Base-by-base conservation (phyloP, 371 early-diverging fungal genomes). In the Umbelopsis sp. region DNA sequence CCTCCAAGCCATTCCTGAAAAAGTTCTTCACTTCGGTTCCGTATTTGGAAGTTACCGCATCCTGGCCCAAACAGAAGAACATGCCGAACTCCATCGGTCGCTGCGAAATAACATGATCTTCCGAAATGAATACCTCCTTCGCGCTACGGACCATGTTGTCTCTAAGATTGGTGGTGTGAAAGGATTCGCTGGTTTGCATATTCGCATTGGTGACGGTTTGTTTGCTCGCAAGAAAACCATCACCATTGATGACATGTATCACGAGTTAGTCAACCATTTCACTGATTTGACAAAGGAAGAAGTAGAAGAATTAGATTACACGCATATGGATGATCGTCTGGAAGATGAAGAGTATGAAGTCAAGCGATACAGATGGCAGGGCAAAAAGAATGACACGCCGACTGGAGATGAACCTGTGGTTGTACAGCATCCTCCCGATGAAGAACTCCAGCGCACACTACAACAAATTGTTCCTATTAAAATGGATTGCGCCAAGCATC, bases 1-100 rank as follows among this genome's bases (percentile, higher is more conserved):
- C 1, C 70, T 88, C 18, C 73, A 80, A 44, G 72, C 74, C 0
- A 76, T 84, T 20, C 75, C 83, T 1, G 74, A 77, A 32, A 66
- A 53, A 7, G 70, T 88, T 0, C 65, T 88, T n/a, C 86, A 86
- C 46, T 86, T 88, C 68, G 85, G 86, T 0, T 88, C 88, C 1
- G 69, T 88, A 3, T 88, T 84, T 76, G 86, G 86, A 0, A 74
- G 78, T 0, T 83, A 86, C 48, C 78, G 88, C 4, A 82, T 88
- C 2, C 69, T 86, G 52, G 85, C 86, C 0, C 78, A 76, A 62
- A 78, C 80, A 0, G 66, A 63, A 8, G 77, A 78, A 1, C 83
- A 88, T 57, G 65, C 63, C 20, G 75, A 77, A 8, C 63, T 79
- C 20, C 70, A 81, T 5, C 70, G 67, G 32, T 77, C 72, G 44